Evolutionary conservation across 768 basidiomycete genomes (phyloP).

Genomic region (Cystobasidium ongulense): DNA sequence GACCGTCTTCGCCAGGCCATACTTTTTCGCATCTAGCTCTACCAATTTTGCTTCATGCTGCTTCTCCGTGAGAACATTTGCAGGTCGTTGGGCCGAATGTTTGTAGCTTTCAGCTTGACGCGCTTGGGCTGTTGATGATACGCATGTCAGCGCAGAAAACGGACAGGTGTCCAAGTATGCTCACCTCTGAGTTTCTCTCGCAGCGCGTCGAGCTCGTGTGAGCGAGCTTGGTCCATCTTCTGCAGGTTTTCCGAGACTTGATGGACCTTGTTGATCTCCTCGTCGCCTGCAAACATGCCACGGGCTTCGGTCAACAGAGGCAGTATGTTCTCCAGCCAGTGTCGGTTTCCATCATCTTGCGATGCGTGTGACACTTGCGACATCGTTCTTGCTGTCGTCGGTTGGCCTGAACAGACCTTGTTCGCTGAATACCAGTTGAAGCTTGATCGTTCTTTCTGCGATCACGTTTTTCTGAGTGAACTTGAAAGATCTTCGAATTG

Average conservation of each 20-base stretch:
- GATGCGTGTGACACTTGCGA: background rate
- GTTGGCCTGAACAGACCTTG: background rate
- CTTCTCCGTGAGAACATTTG: slow-evolving; percentile 12
- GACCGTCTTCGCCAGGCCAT: slow-evolving; percentile 9
- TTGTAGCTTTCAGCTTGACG: slow-evolving; percentile 30
- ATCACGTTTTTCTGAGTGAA: background rate
- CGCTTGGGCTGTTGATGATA: slow-evolving; percentile 7
- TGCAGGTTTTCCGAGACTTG: background rate
- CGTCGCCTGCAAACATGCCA: slow-evolving; percentile 2
- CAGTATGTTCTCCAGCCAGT: slow-evolving; percentile 26
- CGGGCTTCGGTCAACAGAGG: slow-evolving; percentile 13
- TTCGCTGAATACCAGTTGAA: background rate
- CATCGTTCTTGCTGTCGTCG: background rate
- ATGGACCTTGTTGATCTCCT: slow-evolving; percentile 5
- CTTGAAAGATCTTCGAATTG: background rate
- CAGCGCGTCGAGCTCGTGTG: slow-evolving; percentile 14
- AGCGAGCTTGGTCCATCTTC: slow-evolving; percentile 6
- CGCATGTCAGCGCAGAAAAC: background rate
- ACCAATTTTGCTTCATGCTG: slow-evolving; percentile 17
- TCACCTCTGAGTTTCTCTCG: slow-evolving; percentile 15
- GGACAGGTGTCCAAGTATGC: background rate
- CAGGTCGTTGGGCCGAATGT: slow-evolving; percentile 16
- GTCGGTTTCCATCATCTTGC: background rate
- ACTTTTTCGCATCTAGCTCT: slow-evolving; percentile 11
- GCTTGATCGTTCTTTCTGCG: background rate